Percentiles rank a stretch among this genome's conserved stretches.
phyloP scores from a whole-genome alignment of 2,329 filamentous ascomycete genomes.

The Colletotrichum camelliae region DNA sequence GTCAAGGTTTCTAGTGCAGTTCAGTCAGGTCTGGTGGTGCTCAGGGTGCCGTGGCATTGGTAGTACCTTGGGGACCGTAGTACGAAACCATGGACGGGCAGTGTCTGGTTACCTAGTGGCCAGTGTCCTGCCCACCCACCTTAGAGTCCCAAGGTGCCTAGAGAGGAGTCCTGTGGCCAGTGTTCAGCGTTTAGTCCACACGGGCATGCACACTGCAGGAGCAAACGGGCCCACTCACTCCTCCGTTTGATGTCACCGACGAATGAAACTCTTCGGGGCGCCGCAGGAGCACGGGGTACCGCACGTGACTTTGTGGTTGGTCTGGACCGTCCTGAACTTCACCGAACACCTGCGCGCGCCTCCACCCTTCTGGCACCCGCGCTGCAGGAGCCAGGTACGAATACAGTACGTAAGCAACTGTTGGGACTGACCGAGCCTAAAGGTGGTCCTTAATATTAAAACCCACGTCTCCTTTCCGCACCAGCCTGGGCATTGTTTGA shows the following conservation, averaged over 20 bases:
- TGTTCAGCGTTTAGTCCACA: background rate
- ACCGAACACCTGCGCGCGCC: background rate
- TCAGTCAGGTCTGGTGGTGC: background rate
- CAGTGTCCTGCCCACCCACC: slow-evolving; percentile 1
- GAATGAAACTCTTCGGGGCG: slow-evolving; percentile 6
- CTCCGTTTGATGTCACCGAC: slow-evolving; percentile 6
- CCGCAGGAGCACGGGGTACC: background rate
- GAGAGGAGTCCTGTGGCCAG: background rate
- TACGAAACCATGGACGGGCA: background rate
- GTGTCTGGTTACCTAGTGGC: background rate
- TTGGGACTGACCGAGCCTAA: background rate
- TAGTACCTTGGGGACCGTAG: background rate
- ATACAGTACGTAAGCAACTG: background rate
- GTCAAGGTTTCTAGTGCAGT: slow-evolving; percentile 19
- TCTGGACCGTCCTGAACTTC: background rate
- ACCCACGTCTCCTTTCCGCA: background rate
- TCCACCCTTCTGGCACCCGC: background rate
- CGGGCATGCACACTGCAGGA: background rate
- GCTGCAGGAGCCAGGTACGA: background rate
- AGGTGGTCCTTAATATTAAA: background rate
- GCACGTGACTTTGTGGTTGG: background rate
- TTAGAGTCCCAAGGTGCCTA: background rate
- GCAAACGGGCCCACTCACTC: slow-evolving; percentile 8
- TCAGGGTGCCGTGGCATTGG: background rate
- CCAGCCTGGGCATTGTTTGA: background rate